Evolutionary conservation across 306 rosid species (phyloP).

Genomic region (Inga leiocalycina): DNA sequence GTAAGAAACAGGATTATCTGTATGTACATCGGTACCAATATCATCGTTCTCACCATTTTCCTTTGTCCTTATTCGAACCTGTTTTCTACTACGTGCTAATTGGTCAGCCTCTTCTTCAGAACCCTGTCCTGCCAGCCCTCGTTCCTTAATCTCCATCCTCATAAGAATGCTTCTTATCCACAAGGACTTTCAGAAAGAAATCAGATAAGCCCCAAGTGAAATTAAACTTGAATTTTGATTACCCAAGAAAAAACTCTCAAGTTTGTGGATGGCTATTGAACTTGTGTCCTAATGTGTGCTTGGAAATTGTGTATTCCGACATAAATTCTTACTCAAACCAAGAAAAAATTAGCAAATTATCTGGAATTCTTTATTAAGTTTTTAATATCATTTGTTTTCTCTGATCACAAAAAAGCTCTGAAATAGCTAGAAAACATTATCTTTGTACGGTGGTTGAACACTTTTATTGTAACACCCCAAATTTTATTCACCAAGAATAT

Average conservation of each 20-base stretch:
- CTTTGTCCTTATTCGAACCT: too few relatives aligned
- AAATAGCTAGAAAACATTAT: too few relatives aligned
- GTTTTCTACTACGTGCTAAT: too few relatives aligned
- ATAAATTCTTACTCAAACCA: neutral
- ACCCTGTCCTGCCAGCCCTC: too few relatives aligned
- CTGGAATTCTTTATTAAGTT: neutral
- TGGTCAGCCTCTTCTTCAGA: too few relatives aligned
- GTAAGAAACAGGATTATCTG: too few relatives aligned
- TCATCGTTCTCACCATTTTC: too few relatives aligned
- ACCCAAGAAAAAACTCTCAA: neutral
- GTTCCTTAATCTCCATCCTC: too few relatives aligned
- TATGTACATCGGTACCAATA: too few relatives aligned
- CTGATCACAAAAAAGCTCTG: neutral
- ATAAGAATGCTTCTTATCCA: too few relatives aligned
- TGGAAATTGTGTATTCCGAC: neutral
- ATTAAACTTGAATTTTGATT: too few relatives aligned
- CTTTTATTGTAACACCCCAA: neutral
- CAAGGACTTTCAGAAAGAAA: neutral
- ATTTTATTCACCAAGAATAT: too few relatives aligned
- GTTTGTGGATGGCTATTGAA: slow-evolving; percentile 9
- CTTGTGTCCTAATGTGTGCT: neutral
- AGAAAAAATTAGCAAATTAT: neutral
- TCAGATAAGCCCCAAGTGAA: neutral
- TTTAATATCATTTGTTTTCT: neutral
- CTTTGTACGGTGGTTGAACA: slow-evolving; percentile 4